Percentiles rank a stretch among this genome's conserved stretches.
These are phyloP conservation scores for Monosporascus sp. DNA, from an alignment of 2,329 filamentous ascomycete species.

Conservation along the genomic window DNA sequence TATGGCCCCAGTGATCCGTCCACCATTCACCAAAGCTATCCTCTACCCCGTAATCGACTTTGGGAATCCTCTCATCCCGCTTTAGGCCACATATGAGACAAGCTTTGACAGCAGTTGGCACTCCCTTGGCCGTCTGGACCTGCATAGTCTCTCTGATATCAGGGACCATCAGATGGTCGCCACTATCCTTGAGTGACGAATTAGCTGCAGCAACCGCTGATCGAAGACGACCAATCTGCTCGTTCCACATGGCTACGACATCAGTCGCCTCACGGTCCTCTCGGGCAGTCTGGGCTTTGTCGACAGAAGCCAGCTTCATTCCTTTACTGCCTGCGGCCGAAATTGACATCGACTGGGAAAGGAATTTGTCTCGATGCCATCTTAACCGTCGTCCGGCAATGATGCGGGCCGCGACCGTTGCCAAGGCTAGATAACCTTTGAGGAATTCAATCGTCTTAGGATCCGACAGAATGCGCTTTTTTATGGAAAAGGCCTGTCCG, in stretches of 20 bases:
- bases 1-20: conserved; percentile 82
- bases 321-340: conserved; percentile 70
- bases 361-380: conserved; percentile 83
- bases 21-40: conserved; percentile 98
- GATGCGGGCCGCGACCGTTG: conserved; percentile 68
- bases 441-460: conserved; percentile 59
- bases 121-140: conserved; percentile 66
- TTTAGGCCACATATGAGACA: conserved; percentile 87
- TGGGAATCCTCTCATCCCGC: conserved; percentile 74
- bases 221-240: conserved; percentile 68
- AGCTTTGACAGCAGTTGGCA: conserved; percentile 64
- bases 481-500: conserved; percentile 50
- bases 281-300: conserved; percentile 73
- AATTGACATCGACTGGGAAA: conserved; percentile 86
- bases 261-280: conserved; percentile 84
- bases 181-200: conserved; percentile 29
- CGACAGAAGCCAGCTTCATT: conserved; percentile 87
- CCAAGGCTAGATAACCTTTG: conserved; percentile 56
- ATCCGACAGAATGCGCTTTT: conserved; percentile 59
- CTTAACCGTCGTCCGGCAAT: conserved; percentile 79
- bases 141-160: conserved; percentile 66
- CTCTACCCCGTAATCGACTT: conserved; percentile 70
- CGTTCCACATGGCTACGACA: conserved; percentile 68
- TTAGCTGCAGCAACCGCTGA: conserved; percentile 66
- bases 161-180: conserved; percentile 50